Base-by-base conservation (phyloP, 2,329 filamentous ascomycete genomes). In the Trichoderma atroviride region DNA sequence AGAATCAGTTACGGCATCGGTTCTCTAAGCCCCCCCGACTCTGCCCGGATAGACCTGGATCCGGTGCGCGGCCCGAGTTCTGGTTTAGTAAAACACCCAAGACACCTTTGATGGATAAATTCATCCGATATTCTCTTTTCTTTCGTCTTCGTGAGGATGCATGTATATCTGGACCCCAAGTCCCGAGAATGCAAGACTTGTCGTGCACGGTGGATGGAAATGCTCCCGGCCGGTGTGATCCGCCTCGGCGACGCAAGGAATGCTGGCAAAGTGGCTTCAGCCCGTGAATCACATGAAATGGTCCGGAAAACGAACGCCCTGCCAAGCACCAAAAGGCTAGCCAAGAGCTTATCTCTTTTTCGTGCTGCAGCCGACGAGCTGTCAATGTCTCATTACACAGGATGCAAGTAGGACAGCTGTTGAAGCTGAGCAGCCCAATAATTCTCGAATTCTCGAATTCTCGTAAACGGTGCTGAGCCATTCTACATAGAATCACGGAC, bases 1-100 rank as follows among this genome's bases (percentile, higher is more conserved):
- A 13, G 31, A 31, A 43, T 55, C 62, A 43, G 52, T 65, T 56
- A 65, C 62, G 62, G 62, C 62, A 65, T 65, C 52, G 62, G 35
- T 35, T 43, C 11, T 10, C 35, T 52, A 43, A 65, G 35, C 35
- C 52, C 47, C 47, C 27, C 62, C 62, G 62, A 65, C 24, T 65
- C 52, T 65, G 52, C 62, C 62, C 62, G 62, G 62, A 47, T 56
- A 10, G 33, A 56, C 62, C 27, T 43, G 62, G 19, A 13, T 56
- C 62, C 62, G 52, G 62, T 65, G 50, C 40, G 40, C 40, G 40
- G 40, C 16, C 40, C 40, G 40, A 43, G 40, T 43, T n/a, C 7
- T n/a, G 40, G 6, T 43, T 43, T 43, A 19, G 16, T 9, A 43
- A 43, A 43, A 43, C 40, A 43, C 40, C 40, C 33, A 35, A 5